Conservation (phyloP, 768 basidiomycete genomes). For the Calocera viscosa region DNA sequence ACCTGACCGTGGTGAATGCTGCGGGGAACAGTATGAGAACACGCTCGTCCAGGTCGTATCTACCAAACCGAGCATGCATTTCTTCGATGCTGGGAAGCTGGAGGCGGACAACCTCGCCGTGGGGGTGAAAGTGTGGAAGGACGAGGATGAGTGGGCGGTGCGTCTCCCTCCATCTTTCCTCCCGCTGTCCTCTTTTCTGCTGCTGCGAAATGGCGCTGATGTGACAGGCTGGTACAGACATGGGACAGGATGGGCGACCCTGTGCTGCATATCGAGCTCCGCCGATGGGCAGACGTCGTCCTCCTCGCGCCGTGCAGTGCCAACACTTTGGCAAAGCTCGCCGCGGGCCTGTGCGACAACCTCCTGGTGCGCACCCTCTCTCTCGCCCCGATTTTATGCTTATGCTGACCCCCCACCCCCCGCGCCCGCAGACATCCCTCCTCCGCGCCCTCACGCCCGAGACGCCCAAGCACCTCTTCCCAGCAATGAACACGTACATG, state of each 20-base stretch:
- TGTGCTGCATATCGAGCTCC: slow-evolving; percentile 88
- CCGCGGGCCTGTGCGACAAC: slow-evolving; percentile 80
- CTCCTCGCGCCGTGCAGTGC: slow-evolving; percentile 92
- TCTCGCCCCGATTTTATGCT: background rate
- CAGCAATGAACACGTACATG: slow-evolving; percentile 99
- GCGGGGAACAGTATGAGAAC: slow-evolving; percentile 43
- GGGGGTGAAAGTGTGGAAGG: slow-evolving; percentile 67
- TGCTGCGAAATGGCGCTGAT: background rate
- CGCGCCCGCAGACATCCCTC: slow-evolving; percentile 36
- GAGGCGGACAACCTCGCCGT: slow-evolving; percentile 19
- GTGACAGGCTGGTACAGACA: slow-evolving; percentile 36
- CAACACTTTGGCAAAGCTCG: slow-evolving; percentile 91
- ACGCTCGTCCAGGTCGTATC: slow-evolving; percentile 76
- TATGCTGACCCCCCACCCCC: slow-evolving; percentile 33
- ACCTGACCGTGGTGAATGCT: background rate
- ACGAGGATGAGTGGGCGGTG: slow-evolving; percentile 89
- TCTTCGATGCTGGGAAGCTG: slow-evolving; percentile 51
- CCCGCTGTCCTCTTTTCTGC: background rate
- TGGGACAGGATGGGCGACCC: slow-evolving; percentile 73
- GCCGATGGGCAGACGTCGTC: slow-evolving; percentile 84
- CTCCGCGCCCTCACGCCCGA: slow-evolving; percentile 71
- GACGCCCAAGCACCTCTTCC: slow-evolving; percentile 83
- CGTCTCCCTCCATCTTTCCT: slow-evolving; percentile 23
- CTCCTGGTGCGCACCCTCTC: slow-evolving; percentile 44
- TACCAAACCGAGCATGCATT: slow-evolving; percentile 63